Base-by-base conservation (phyloP, 1,284 basidiomycete species). In the Erythrobasidium hasegawianum region DNA sequence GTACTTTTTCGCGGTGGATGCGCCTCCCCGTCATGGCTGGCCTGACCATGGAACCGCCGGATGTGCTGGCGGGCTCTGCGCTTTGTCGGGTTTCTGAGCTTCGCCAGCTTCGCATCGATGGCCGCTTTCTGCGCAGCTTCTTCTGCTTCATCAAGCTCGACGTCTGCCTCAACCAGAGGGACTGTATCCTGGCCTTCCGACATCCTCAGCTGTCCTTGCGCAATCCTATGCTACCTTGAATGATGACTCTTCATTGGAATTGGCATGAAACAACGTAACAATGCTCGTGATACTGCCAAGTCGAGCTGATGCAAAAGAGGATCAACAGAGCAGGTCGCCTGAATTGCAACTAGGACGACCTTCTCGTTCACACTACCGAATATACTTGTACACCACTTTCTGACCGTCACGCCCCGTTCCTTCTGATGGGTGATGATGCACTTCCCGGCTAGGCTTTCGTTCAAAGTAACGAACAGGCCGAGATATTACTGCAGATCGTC, bases 41-140 rank as follows among this genome's bases (percentile, higher is more conserved):
- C n/a, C n/a, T n/a, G n/a, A n/a, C n/a, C n/a, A n/a, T 33, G 33
- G 11, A n/a, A 47, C 14, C 22, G 43, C 14, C 43, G 43, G n/a
- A 47, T n/a, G n/a, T 47, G 43, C 43, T 24, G 43, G 43, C 43
- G 43, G 22, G 43, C 43, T 47, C 43, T n/a, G 14, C n/a, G n/a
- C 22, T 47, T 47, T 14, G 43, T 47, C 14, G 43, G 43, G 14
- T 16, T 47, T 8, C 14, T 47, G 8, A 47, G 14, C 8, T n/a
- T 24, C 7, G 43, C 43, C 43, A 47, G 43, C 43, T 47, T 47
- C 43, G 16, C n/a, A n/a, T 47, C 43, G 43, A 47, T 24, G 16
- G 43, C 43, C 43, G 43, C 16, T 24, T 14, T n/a, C 43, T 47
- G 43, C 16, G 43, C 43, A 47, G 43, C 43, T 24, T 18, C n/a